Evolutionary conservation across 176 grass and related monocot genomes (phyloP), one percentile per base, ranked within the genome.

Genomic region (Oropetium thomaeum): DNA sequence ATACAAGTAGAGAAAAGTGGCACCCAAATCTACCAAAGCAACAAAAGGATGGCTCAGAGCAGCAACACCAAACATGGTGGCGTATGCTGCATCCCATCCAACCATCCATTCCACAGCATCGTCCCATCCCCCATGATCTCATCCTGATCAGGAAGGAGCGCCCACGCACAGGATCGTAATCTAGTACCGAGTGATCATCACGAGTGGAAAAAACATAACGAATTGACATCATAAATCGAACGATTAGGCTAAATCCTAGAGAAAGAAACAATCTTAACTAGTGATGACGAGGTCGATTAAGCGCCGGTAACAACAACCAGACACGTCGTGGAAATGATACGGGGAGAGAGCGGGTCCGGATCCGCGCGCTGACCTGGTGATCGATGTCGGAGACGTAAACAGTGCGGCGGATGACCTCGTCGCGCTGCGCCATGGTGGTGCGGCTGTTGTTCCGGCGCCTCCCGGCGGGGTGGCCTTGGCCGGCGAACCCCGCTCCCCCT

Each of bases 371-470:
- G 62, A 97, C 95, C 91, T 95, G 96, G 44, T 99, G 96, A 86
- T 99, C 96, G 67, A 99, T 90, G 74, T 99, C 92, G 42, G 96
- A 92, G 25, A 99, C 96, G 65, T 99, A 99, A 64, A 99, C 89
- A 12, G 96, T 99, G 25, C 96, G 83, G 43, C 89, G 83, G 33
- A 99, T 99, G 55, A 96, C 84, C 62, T 96, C 96, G 28, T 99
- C 96, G 66, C 89, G 85, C 77, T 99, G 92, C 29, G 96, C 96
- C 87, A 88, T 77, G 85, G 34, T 90, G 19, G 96, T 99, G 77
- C 96, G 83, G 83, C 85, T 89, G 72, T 99, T 99, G 73, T 52
- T 75, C 68, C 96, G 86, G 38, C 92, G 79, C 78, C 84, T 92
- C 32, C 81, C 89, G n/a, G 34, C 91, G 81, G 76, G 79, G 60